Conservation (phyloP, 805 yeast genomes). For the Candida caryicola region DNA sequence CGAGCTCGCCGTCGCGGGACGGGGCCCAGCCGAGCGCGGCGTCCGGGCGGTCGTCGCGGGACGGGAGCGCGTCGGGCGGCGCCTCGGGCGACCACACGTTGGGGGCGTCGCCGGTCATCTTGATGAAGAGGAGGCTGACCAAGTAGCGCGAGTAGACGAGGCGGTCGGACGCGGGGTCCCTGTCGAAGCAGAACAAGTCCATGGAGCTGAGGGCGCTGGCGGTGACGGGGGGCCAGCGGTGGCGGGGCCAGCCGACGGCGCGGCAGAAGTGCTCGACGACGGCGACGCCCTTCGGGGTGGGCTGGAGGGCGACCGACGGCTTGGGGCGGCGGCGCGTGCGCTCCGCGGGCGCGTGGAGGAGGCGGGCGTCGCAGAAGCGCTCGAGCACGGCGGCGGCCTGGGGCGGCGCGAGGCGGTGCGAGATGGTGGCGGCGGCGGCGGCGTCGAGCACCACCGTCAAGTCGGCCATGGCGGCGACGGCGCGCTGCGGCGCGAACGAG, state of each 20-base stretch:
- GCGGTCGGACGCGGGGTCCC: conserved; percentile 56
- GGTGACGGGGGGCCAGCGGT: conserved; percentile 45
- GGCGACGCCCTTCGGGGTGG: conserved; percentile 89
- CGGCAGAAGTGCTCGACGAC: conserved; percentile 59
- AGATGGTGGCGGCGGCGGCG: conserved; percentile 51
- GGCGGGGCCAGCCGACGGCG: conserved; percentile 48
- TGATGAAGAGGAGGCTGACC: conserved; percentile 59
- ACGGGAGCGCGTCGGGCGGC: conserved; percentile 42
- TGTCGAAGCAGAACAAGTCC: conserved; percentile 65
- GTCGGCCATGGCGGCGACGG: conserved; percentile 48
- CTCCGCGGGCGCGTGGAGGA: conserved; percentile 73
- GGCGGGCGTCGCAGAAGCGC: conserved; percentile 56
- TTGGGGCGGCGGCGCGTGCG: conserved; percentile 56
- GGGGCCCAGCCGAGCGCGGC: background rate
- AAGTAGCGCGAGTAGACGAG: conserved; percentile 62
- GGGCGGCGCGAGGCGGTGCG: conserved; percentile 51
- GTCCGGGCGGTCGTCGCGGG: background rate
- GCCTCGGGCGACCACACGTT: conserved; percentile 66
- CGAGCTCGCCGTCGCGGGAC: background rate
- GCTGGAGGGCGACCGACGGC: conserved; percentile 55
- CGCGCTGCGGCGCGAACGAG: conserved; percentile 52
- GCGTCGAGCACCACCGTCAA: conserved; percentile 48
- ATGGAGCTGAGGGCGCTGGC: conserved; percentile 63
- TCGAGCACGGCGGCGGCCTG: conserved; percentile 40
- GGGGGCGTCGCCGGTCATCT: conserved; percentile 62